Conservation (phyloP, 1,139 yeast species). For the Candida anutae region DNA sequence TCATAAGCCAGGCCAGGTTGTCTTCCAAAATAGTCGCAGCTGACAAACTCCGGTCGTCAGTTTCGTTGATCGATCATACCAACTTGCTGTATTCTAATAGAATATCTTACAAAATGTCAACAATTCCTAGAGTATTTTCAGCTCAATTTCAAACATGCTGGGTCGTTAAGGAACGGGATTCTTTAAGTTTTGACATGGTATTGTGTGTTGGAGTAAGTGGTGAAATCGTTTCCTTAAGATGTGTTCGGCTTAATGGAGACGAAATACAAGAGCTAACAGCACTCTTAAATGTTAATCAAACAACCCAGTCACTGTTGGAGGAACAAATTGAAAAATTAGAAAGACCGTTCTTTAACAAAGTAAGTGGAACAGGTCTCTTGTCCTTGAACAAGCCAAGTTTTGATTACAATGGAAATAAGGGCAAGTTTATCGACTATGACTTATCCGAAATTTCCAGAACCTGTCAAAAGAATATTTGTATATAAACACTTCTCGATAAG, state of each 20-base stretch:
- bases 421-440: conserved; percentile 27
- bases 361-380: conserved; percentile 35
- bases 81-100: conserved; percentile 5
- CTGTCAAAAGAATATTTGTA: conserved; percentile 8
- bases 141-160: conserved; percentile 23
- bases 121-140: conserved; percentile 34
- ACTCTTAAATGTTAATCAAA: conserved; percentile 4
- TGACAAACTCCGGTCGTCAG: conserved; percentile 34
- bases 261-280: conserved; percentile 9
- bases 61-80: conserved; percentile 19
- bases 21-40: conserved; percentile 25
- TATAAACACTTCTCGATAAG: conserved; percentile 6
- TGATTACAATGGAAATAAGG: conserved; percentile 21
- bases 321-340: conserved; percentile 17
- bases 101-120: conserved; percentile 19
- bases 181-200: too few species aligned
- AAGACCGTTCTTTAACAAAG: conserved; percentile 29
- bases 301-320: conserved; percentile 4
- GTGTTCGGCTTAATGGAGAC: conserved; percentile 7
- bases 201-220: conserved; percentile 45
- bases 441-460: conserved; percentile 20
- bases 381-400: conserved; percentile 32
- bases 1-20: conserved; percentile 30
- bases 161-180: conserved; percentile 1
- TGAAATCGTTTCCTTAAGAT: conserved; percentile 27